Evolutionary conservation across 1,284 basidiomycete genomes (phyloP).

Genomic region (Fomitopsis palustris): DNA sequence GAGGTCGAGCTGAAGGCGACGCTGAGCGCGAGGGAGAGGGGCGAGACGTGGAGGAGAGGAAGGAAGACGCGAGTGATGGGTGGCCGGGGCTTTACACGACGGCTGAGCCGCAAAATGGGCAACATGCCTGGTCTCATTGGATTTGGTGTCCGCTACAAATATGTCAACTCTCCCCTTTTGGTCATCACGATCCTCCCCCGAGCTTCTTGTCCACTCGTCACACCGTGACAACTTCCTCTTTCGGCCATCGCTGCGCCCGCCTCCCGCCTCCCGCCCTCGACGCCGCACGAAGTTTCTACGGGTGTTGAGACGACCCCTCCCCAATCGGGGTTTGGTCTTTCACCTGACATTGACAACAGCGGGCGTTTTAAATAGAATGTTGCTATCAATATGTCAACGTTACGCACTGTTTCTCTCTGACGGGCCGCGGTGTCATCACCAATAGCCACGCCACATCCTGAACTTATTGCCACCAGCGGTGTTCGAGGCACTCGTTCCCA

Average conservation of each 20-base stretch:
- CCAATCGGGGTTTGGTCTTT: too few relatives aligned
- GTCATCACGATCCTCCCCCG: conserved; percentile 23
- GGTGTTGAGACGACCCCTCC: too few relatives aligned
- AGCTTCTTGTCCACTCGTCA: conserved; percentile 26
- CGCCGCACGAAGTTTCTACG: background rate
- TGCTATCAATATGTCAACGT: background rate
- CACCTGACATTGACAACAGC: background rate
- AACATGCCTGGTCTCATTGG: conserved; percentile 30
- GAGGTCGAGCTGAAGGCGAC: conserved; percentile 1
- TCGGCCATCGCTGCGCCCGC: background rate
- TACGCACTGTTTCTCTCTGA: background rate
- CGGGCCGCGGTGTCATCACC: background rate
- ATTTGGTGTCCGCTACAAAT: conserved; percentile 32
- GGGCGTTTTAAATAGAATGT: background rate
- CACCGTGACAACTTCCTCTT: conserved; percentile 10
- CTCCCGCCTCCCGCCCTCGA: background rate
- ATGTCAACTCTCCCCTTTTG: conserved; percentile 30
- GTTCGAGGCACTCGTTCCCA: background rate
- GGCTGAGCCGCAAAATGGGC: conserved; percentile 31
- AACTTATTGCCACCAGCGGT: background rate
- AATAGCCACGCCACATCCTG: conserved; percentile 3
- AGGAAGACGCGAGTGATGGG: conserved; percentile 21
- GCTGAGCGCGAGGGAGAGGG: conserved; percentile 7
- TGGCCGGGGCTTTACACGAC: conserved; percentile 27
- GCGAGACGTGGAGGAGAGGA: conserved; percentile 11